phyloP scores from a whole-genome alignment of 176 grass and related monocot species.

The Bonia amplexicaulis region DNA sequence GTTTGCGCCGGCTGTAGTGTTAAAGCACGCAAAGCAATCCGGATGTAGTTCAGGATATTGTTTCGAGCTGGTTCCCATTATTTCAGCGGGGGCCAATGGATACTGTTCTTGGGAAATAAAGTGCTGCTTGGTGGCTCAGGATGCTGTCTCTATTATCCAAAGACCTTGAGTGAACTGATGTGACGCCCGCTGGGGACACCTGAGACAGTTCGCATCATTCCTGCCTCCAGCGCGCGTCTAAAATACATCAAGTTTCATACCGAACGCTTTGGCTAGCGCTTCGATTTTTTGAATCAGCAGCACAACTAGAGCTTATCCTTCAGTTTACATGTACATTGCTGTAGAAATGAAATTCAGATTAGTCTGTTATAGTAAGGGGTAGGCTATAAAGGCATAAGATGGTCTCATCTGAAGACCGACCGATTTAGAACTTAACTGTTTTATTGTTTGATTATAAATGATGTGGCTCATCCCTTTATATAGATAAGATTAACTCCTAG shows the following conservation, averaged over 20 bases:
- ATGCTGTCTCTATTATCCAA: slow-evolving; percentile 11
- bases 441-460: too few relatives aligned
- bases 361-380: too few relatives aligned
- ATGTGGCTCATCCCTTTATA: too few relatives aligned
- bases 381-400: too few relatives aligned
- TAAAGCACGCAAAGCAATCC: not conserved
- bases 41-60: too few relatives aligned
- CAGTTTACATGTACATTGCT: not conserved
- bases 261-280: not conserved
- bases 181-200: not conserved
- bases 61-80: not conserved
- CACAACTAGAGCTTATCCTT: not conserved
- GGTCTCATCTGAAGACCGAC: too few relatives aligned
- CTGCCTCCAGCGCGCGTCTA: not conserved
- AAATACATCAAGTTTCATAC: not conserved
- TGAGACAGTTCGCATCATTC: not conserved
- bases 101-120: not conserved
- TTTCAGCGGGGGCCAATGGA: not conserved
- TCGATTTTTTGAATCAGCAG: not conserved
- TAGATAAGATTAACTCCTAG: too few relatives aligned
- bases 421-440: too few relatives aligned
- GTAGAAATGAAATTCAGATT: not conserved
- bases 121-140: not conserved
- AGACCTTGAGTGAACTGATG: not conserved
- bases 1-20: not conserved